Evolutionary conservation across 306 rosid genomes (phyloP).

Genomic region (Fragaria vesca): DNA sequence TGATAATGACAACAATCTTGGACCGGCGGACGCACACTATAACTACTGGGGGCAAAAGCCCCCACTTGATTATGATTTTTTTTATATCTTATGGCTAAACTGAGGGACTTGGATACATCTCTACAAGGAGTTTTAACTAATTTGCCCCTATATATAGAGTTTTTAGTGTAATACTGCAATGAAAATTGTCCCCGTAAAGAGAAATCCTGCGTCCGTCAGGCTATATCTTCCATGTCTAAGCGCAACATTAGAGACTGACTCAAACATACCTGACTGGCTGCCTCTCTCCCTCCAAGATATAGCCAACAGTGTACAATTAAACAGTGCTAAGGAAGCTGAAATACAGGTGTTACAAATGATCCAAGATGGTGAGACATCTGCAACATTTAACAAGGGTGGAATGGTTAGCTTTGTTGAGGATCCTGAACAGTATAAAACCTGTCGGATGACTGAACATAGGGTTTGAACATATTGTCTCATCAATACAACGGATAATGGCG

Average conservation of each 20-base stretch:
- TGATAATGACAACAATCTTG: too few species aligned
- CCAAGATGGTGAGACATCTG: slow-evolving; percentile 79
- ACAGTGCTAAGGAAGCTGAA: slow-evolving; percentile 76
- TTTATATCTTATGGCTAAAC: too few species aligned
- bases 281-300: slow-evolving; percentile 78
- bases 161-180: too few species aligned
- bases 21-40: too few species aligned
- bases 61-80: too few species aligned
- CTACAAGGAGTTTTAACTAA: too few species aligned
- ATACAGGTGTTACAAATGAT: slow-evolving; percentile 95
- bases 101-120: too few species aligned
- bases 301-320: slow-evolving; percentile 69
- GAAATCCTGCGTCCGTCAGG: slow-evolving; percentile 29
- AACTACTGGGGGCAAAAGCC: too few species aligned
- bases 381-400: slow-evolving; percentile 81
- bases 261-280: slow-evolving; percentile 65
- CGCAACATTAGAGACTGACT: slow-evolving; percentile 80
- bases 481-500: slow-evolving; percentile 70
- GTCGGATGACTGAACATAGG: slow-evolving; percentile 49
- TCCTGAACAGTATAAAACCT: slow-evolving; percentile 76
- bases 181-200: too few species aligned
- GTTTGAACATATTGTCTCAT: slow-evolving; percentile 55
- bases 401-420: slow-evolving; percentile 93
- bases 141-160: too few species aligned
- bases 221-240: slow-evolving; percentile 66